phyloP scores from a whole-genome alignment of 1,284 basidiomycete species.

The Leccinum griseonigrum region DNA sequence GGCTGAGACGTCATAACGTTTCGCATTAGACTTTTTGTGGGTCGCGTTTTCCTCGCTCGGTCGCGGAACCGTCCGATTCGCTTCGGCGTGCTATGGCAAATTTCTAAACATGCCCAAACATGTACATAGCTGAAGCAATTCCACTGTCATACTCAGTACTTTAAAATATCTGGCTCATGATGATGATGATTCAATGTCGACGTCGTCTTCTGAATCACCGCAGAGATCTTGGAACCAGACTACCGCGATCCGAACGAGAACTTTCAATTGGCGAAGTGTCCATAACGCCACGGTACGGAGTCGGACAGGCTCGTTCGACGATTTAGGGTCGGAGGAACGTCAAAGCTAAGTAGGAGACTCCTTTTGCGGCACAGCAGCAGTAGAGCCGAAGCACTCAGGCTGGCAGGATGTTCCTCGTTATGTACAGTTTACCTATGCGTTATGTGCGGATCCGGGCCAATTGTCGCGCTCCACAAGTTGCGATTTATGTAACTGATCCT shows the following conservation, averaged over 20 bases:
- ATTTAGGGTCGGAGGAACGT: background rate
- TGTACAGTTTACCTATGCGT: background rate
- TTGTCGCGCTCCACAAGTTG: background rate
- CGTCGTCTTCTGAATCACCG: background rate
- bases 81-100: background rate
- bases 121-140: no score
- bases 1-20: background rate
- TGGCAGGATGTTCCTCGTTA: background rate
- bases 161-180: background rate
- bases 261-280: background rate
- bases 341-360: background rate
- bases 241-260: background rate
- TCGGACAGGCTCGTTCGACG: background rate
- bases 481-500: background rate
- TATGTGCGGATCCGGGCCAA: background rate
- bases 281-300: background rate
- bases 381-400: background rate
- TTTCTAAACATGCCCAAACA: no score
- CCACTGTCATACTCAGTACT: background rate
- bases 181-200: background rate
- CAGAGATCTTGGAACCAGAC: background rate
- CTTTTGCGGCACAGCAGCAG: background rate
- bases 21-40: background rate
- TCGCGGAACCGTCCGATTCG: background rate
- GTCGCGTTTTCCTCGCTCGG: background rate